Conservation (phyloP, 345 rosid species). For the Heritiera littoralis region DNA sequence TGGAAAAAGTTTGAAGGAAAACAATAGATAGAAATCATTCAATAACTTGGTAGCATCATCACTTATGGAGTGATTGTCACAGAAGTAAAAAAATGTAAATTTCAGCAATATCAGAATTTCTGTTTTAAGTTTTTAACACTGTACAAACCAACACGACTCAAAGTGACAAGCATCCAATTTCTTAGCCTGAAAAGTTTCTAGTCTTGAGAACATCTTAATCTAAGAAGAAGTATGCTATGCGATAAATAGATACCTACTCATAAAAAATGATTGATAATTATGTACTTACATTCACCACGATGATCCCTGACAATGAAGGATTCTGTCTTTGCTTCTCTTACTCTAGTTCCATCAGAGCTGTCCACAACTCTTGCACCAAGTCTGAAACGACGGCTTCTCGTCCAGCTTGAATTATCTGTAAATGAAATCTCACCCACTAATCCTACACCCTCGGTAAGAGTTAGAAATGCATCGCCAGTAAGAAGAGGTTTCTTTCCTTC, state of each 20-base stretch:
- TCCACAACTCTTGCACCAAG: slow-evolving; percentile 83
- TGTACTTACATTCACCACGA: slow-evolving; percentile 92
- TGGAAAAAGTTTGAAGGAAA: not conserved
- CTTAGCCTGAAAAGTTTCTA: not conserved
- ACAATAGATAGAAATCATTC: not conserved
- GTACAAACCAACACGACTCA: not conserved
- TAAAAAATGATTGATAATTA: slow-evolving; percentile 8
- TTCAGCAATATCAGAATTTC: not conserved
- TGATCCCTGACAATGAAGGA: slow-evolving; percentile 98
- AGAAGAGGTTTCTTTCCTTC: slow-evolving; percentile 96
- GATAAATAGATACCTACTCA: slow-evolving; percentile 30
- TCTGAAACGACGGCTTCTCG: slow-evolving; percentile 95
- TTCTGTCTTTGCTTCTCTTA: slow-evolving; percentile 80
- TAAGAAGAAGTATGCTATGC: slow-evolving; percentile 10
- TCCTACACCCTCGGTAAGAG: slow-evolving; percentile 71
- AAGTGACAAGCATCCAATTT: slow-evolving; percentile 3
- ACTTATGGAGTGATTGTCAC: not conserved
- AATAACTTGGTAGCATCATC: not conserved
- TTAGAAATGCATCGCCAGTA: slow-evolving; percentile 65
- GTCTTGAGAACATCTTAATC: not conserved
- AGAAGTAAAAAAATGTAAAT: not conserved
- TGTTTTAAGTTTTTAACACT: not conserved
- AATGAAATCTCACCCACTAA: slow-evolving; percentile 73
- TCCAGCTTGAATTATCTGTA: slow-evolving; percentile 99
- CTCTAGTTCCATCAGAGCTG: slow-evolving; percentile 52